A percentile compares a stretch with the other conserved stretches of the same genome.
These are phyloP conservation scores for Tetrastigma voinierianum DNA, from an alignment of 164 flowering plant genomes.

Conservation along the genomic window DNA sequence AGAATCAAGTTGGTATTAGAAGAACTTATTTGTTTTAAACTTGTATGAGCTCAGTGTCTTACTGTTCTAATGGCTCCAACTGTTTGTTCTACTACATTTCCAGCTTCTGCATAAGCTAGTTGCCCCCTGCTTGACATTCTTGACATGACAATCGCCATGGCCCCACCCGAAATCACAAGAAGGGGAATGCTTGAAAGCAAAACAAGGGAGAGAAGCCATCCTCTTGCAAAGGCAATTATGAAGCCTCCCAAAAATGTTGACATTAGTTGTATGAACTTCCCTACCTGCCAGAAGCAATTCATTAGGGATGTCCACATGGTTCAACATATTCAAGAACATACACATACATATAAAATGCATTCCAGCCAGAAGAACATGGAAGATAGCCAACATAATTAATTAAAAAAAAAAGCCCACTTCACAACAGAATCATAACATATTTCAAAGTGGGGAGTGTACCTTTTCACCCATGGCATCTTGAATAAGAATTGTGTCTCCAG, in stretches of 20 bases:
- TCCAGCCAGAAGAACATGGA: not conserved
- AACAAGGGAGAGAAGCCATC: conserved; percentile 50
- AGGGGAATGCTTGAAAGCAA: conserved; percentile 36
- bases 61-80: conserved; percentile 56
- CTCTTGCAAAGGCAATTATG: conserved; percentile 38
- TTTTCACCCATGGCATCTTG: conserved; percentile 78
- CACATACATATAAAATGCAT: no score
- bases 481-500: conserved; percentile 69
- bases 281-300: conserved; percentile 31
- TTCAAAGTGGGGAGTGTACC: conserved; percentile 18
- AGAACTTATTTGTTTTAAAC: no score
- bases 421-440: no score
- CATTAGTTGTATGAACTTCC: conserved; percentile 49
- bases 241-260: conserved; percentile 57
- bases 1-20: not conserved
- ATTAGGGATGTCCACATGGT: no score
- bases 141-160: conserved; percentile 31
- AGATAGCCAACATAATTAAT: no score
- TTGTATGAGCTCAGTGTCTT: not conserved
- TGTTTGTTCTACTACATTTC: conserved; percentile 55
- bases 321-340: no score
- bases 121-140: conserved; percentile 47
- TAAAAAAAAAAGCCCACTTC: no score
- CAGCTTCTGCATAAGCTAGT: conserved; percentile 56
- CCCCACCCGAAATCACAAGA: conserved; percentile 35